Conservation (phyloP, 768 basidiomycete species). For the Chalciporus sphaerocephalus region DNA sequence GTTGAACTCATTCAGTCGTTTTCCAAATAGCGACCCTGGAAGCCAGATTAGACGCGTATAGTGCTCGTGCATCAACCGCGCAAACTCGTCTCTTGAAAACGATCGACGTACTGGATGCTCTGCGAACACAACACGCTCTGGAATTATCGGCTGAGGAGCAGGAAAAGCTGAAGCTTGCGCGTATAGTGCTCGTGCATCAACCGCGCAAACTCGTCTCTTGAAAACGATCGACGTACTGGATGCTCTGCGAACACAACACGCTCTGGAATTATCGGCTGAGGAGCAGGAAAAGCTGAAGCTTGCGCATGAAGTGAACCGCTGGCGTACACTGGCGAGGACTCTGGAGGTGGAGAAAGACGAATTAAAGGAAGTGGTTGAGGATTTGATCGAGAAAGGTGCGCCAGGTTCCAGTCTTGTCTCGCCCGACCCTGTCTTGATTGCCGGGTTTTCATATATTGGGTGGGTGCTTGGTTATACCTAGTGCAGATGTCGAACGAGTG, state of each 20-base stretch:
- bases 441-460: not conserved
- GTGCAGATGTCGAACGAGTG: conserved; percentile 46
- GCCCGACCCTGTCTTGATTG: not conserved
- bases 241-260: conserved; percentile 36
- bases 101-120: conserved; percentile 46
- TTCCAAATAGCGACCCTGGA: conserved; percentile 30
- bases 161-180: conserved; percentile 34
- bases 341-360: conserved; percentile 50
- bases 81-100: conserved; percentile 47
- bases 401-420: not conserved
- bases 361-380: conserved; percentile 47
- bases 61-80: conserved; percentile 38
- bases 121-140: conserved; percentile 35
- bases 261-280: conserved; percentile 36
- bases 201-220: conserved; percentile 44
- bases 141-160: conserved; percentile 37
- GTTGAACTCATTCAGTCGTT: not conserved
- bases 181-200: conserved; percentile 38
- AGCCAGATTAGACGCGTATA: conserved; percentile 33
- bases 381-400: conserved; percentile 59
- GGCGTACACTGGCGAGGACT: conserved; percentile 28
- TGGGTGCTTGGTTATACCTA: conserved; percentile 10
- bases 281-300: conserved; percentile 33
- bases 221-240: conserved; percentile 51
- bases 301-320: conserved; percentile 36